These are phyloP conservation scores for Phytophthora hibernalis DNA, from an alignment of 352 stramenopile genomes.

Conservation along the genomic window DNA sequence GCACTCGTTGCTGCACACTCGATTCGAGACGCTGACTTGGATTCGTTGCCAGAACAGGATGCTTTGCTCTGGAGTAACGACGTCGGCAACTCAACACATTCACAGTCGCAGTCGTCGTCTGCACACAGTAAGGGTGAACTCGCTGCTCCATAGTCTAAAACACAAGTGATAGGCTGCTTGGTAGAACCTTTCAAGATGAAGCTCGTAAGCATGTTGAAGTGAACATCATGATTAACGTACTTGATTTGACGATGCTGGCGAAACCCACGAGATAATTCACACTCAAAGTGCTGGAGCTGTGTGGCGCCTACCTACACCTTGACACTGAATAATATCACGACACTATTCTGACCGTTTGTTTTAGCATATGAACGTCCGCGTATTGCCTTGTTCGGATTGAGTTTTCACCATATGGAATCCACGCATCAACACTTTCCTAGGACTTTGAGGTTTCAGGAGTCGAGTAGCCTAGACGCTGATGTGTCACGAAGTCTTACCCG, in stretches of 20 bases:
- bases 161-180: too few relatives aligned
- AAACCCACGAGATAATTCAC: too few relatives aligned
- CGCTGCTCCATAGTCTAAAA: conserved; percentile 15
- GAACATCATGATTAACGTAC: background rate
- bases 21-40: conserved; percentile 22
- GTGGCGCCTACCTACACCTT: too few relatives aligned
- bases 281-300: background rate
- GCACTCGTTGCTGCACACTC: conserved; percentile 22
- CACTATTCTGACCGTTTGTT: background rate
- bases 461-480: background rate
- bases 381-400: background rate
- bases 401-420: background rate
- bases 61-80: conserved; percentile 27
- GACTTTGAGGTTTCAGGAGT: background rate
- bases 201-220: conserved; percentile 14
- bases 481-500: conserved; percentile 18
- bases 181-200: too few relatives aligned
- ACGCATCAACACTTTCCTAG: conserved; percentile 1
- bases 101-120: conserved; percentile 17
- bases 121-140: conserved; percentile 12
- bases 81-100: conserved; percentile 22
- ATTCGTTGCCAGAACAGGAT: conserved; percentile 21
- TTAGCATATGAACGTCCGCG: background rate
- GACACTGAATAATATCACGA: too few relatives aligned
- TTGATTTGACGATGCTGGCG: conserved; percentile 8